Conservation (phyloP, 2,329 filamentous ascomycete genomes). For the Penicillium sp. region DNA sequence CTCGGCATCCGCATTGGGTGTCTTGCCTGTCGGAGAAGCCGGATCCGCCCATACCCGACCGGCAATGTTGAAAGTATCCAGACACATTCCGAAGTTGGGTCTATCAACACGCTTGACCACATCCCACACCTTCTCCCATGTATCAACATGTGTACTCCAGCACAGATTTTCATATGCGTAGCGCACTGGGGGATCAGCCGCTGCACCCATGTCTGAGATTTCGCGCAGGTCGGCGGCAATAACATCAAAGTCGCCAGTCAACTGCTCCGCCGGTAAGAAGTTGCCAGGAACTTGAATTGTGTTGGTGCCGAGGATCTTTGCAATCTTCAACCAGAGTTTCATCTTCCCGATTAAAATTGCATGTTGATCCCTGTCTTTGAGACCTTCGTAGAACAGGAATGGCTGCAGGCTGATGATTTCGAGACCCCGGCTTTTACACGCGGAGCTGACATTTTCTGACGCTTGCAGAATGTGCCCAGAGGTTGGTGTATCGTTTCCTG, state of each 20-base stretch:
- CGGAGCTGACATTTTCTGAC: conserved; percentile 56
- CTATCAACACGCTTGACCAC: conserved; percentile 65
- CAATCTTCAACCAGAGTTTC: conserved; percentile 67
- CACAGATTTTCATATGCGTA: conserved; percentile 74
- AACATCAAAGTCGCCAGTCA: conserved; percentile 53
- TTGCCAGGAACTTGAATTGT: conserved; percentile 72
- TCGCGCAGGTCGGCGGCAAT: conserved; percentile 64
- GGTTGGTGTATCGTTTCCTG: conserved; percentile 43
- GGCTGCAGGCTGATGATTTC: conserved; percentile 63
- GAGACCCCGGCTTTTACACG: conserved; percentile 37
- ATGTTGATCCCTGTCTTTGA: conserved; percentile 62
- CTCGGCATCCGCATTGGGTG: conserved; percentile 55
- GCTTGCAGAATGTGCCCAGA: conserved; percentile 53
- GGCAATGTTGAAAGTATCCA: conserved; percentile 78
- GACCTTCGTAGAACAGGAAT: conserved; percentile 74
- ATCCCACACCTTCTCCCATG: conserved; percentile 72
- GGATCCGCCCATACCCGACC: conserved; percentile 72
- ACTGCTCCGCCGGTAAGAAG: conserved; percentile 52
- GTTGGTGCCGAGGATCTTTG: conserved; percentile 63
- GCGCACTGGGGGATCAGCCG: conserved; percentile 57
- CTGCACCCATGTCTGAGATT: conserved; percentile 66
- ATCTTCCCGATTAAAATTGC: conserved; percentile 57
- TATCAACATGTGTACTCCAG: conserved; percentile 70
- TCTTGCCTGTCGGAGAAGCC: conserved; percentile 52
- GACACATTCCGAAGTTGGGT: conserved; percentile 72